These are phyloP conservation scores for Polymyxa betae DNA, from an alignment of 208 protist species.

Conservation along the genomic window DNA sequence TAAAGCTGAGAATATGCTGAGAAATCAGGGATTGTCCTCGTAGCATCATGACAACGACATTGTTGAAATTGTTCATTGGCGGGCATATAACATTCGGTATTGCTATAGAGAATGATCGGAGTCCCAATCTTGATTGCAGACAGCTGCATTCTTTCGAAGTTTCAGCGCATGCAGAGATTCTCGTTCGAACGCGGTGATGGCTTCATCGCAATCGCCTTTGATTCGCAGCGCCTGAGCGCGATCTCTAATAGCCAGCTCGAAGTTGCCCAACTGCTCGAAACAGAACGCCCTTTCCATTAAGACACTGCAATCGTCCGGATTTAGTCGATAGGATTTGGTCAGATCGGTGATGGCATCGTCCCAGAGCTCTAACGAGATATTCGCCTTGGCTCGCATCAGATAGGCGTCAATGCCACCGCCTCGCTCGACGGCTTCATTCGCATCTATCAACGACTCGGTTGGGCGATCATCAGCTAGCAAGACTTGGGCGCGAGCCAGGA, in stretches of 20 bases:
- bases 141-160: too few species aligned
- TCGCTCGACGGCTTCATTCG: not conserved
- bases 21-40: too few species aligned
- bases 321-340: not conserved
- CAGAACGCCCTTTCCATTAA: not conserved
- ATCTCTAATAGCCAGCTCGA: not conserved
- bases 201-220: not conserved
- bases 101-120: too few species aligned
- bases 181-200: not conserved
- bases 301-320: not conserved
- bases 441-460: not conserved
- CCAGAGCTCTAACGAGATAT: slow-evolving; percentile 24
- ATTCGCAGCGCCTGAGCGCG: slow-evolving; percentile 23
- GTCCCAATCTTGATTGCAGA: too few species aligned
- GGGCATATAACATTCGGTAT: too few species aligned
- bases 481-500: not conserved
- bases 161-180: not conserved
- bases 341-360: slow-evolving; percentile 25
- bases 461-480: slow-evolving; percentile 14
- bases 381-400: not conserved
- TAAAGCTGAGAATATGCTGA: too few species aligned
- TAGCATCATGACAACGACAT: too few species aligned
- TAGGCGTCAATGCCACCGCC: not conserved
- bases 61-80: too few species aligned
- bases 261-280: not conserved